Conservation (phyloP, 2,329 filamentous ascomycete species). For the Fusarium nisikadoi region DNA sequence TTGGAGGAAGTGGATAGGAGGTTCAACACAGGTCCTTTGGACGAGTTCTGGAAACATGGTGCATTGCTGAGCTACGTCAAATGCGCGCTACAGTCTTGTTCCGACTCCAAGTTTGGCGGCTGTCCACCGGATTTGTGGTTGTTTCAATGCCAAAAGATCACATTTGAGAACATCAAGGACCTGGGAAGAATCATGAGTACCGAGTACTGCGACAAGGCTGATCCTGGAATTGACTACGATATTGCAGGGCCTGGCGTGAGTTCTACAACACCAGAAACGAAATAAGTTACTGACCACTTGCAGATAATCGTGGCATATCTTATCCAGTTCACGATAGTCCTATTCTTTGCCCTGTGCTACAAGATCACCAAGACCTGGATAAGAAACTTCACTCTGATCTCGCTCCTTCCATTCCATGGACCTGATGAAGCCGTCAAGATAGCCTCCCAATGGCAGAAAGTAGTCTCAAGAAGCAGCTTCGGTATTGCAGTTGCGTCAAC, state of each 20-base stretch:
- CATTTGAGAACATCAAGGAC: rapidly evolving
- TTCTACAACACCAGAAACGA: background rate
- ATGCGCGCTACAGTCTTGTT: background rate
- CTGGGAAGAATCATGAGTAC: background rate
- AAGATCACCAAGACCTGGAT: background rate
- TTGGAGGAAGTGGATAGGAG: rapidly evolving
- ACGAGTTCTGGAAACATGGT: rapidly evolving
- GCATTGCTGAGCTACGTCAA: background rate
- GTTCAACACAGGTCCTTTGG: rapidly evolving
- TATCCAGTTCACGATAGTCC: background rate
- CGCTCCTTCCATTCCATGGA: background rate
- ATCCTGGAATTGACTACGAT: slow-evolving; percentile 5
- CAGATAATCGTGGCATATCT: slow-evolving; percentile 9
- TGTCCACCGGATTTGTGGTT: background rate
- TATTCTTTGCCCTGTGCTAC: background rate
- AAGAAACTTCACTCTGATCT: rapidly evolving
- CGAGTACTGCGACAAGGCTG: background rate
- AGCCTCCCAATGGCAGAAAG: rapidly evolving
- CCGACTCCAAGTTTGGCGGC: background rate
- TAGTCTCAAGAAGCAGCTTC: rapidly evolving
- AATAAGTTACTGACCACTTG: rapidly evolving
- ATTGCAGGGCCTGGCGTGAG: slow-evolving; percentile 22
- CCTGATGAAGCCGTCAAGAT: rapidly evolving
- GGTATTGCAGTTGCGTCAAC: background rate
- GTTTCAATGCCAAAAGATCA: background rate